These are phyloP conservation scores for Cytospora chrysosperma DNA, from an alignment of 2,329 filamentous ascomycete species.

Conservation along the genomic window DNA sequence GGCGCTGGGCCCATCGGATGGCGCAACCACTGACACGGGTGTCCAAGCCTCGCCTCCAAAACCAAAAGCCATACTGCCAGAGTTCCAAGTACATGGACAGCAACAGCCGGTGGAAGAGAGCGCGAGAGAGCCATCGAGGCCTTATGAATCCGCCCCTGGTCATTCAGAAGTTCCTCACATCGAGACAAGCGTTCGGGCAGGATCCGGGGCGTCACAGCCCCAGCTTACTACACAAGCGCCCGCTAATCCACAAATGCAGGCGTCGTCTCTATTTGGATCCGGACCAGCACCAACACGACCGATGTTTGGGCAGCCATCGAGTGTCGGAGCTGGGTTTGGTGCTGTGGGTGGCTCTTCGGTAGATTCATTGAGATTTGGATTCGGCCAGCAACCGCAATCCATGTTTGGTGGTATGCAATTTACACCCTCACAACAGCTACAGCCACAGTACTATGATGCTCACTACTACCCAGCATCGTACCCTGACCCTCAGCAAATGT, in stretches of 20 bases:
- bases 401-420: constrained; percentile 3
- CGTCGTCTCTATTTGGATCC: background rate
- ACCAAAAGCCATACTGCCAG: too few relatives aligned
- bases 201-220: constrained; percentile 1
- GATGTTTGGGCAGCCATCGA: constrained; percentile 1
- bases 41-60: constrained; percentile 11
- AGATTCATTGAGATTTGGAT: constrained; percentile 21
- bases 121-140: background rate
- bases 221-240: background rate
- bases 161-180: background rate
- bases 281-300: constrained; percentile 4
- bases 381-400: constrained; percentile 18
- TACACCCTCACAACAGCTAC: constrained; percentile 4
- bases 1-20: background rate
- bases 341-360: background rate
- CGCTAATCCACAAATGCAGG: background rate
- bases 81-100: background rate
- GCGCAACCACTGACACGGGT: background rate
- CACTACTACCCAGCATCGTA: constrained; percentile 15
- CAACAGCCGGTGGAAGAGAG: background rate
- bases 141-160: background rate
- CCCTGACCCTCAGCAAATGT: constrained; percentile 9
- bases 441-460: background rate
- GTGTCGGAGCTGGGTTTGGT: constrained; percentile 7
- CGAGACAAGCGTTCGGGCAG: background rate